Evolutionary conservation across 2,329 filamentous ascomycete genomes (phyloP), one percentile per base, ranked within the genome.

Genomic region (Paecilomyces dactylethromorphus): DNA sequence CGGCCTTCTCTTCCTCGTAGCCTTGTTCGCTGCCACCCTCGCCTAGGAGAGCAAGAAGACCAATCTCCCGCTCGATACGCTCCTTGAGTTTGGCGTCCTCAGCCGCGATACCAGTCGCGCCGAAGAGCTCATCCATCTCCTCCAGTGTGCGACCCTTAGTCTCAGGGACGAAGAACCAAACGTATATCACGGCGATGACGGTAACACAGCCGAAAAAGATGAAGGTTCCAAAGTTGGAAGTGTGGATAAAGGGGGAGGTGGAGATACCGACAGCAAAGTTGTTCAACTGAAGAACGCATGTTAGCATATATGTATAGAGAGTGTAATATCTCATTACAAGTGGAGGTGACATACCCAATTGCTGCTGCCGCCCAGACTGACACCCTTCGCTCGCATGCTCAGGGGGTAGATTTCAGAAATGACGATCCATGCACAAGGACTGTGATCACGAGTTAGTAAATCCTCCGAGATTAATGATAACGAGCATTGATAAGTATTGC

Each of bases 401-500:
- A 91, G 74, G 0, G 88, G 88, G 84, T 87, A 92, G 53, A 91
- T 84, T 72, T 91, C 88, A 1, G 87, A 84, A 1, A 89, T 81
- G 54, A 92, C 80, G 61, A 90, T 89, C 88, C 89, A 92, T 0
- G 86, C 82, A 62, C 86, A 87, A 2, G 88, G 88, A 0, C 69
- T 68, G n/a, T 3, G 10, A 18, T 45, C 39, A 45, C 3, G 39
- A 18, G 39, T 45, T 8, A 52, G 50, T 29, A 52, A 8, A 52
- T 12, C 7, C 12, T 26, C 18, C 18, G 51, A 57, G 32, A 26
- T 26, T n/a, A 52, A 21, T n/a, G n/a, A n/a, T 15, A 22, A 56
- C n/a, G n/a, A 24, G n/a, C 21, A 45, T 29, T 3, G 15, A 32
- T 6, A 31, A 53, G 18, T 7, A 15, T 29, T 15, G 4, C 6